Evolutionary conservation across 306 rosid species (phyloP).

Genomic region (Ochetophila trinervis): DNA sequence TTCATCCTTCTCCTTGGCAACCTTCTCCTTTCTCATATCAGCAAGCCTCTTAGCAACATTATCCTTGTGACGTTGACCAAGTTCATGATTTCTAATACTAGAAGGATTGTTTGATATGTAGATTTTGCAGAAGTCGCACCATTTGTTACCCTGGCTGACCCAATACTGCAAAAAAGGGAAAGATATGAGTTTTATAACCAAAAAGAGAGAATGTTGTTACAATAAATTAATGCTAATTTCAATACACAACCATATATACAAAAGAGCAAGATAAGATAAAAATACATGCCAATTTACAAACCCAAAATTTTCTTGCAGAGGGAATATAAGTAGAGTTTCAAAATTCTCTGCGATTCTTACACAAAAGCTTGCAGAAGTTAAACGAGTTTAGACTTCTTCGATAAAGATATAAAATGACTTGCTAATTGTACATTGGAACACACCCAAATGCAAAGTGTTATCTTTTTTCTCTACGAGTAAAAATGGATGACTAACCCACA

Average conservation of each 20-base stretch:
- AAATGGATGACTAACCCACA: no score
- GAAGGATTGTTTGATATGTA: slow-evolving; percentile 79
- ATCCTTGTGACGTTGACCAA: slow-evolving; percentile 87
- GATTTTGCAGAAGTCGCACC: slow-evolving; percentile 97
- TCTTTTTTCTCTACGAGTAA: no score
- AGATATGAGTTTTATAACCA: neutral
- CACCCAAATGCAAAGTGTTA: neutral
- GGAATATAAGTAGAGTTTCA: neutral
- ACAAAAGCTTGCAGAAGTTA: neutral
- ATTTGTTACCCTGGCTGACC: slow-evolving; percentile 98
- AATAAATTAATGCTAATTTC: neutral
- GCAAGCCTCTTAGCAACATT: slow-evolving; percentile 79
- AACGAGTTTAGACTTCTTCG: neutral
- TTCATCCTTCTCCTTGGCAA: slow-evolving; percentile 83
- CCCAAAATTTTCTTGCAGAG: neutral
- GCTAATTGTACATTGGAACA: neutral
- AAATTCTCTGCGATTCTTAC: neutral
- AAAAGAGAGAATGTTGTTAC: neutral
- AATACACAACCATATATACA: neutral
- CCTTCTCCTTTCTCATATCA: slow-evolving; percentile 77
- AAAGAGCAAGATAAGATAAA: neutral
- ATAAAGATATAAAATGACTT: neutral
- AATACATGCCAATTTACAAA: neutral
- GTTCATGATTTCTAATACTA: slow-evolving; percentile 89
- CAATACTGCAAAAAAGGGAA: slow-evolving; percentile 61